Conservation (phyloP, 2,329 filamentous ascomycete genomes). For the Exophiala sideris region DNA sequence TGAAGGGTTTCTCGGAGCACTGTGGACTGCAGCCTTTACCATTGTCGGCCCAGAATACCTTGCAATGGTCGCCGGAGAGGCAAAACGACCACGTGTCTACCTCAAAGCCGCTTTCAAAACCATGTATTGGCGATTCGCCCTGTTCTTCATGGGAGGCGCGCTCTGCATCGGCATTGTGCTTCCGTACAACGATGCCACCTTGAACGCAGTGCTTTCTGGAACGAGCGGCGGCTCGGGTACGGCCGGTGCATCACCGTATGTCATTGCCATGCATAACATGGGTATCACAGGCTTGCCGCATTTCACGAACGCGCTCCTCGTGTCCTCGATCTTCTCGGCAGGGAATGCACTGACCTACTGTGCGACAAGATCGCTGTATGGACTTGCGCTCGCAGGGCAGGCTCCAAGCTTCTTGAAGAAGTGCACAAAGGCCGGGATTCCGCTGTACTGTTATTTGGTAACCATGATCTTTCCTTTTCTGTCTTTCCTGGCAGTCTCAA, state of each 20-base stretch:
- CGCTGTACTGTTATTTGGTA: constrained; percentile 56
- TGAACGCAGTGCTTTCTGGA: constrained; percentile 37
- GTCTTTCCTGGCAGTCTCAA: constrained; percentile 52
- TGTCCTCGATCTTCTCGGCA: constrained; percentile 56
- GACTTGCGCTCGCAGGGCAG: constrained; percentile 52
- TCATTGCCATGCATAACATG: constrained; percentile 60
- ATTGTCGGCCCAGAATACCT: constrained; percentile 65
- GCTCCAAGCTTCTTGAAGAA: constrained; percentile 55
- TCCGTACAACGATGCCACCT: constrained; percentile 59
- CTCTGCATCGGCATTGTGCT: constrained; percentile 68
- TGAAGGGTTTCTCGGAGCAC: constrained; percentile 59
- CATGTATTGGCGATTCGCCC: constrained; percentile 71
- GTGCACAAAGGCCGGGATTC: constrained; percentile 60
- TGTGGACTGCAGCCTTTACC: constrained; percentile 66
- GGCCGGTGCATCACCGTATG: constrained; percentile 60
- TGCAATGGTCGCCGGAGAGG: constrained; percentile 60
- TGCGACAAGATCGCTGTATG: constrained; percentile 52
- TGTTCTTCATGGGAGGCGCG: constrained; percentile 68
- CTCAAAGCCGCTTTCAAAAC: constrained; percentile 73
- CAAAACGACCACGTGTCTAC: constrained; percentile 63
- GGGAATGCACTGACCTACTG: constrained; percentile 57
- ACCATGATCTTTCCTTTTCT: constrained; percentile 55
- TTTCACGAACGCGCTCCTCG: constrained; percentile 55
- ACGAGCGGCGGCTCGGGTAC: constrained; percentile 50
- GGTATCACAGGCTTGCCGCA: constrained; percentile 53